Conservation (phyloP, 257 asterid species). For the Anisodus acutangulus region DNA sequence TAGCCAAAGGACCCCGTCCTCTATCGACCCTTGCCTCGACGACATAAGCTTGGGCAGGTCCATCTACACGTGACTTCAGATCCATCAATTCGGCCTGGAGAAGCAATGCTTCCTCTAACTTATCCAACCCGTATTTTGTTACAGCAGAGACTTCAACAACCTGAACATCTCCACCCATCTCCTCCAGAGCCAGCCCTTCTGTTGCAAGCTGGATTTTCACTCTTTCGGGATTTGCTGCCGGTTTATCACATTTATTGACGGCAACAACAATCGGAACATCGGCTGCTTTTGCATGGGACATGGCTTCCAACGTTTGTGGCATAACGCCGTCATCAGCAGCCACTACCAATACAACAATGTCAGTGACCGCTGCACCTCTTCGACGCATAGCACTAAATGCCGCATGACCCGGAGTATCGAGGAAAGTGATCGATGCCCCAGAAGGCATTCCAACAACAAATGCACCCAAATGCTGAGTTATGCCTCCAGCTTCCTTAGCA, state of each 20-base stretch:
- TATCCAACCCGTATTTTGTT: conserved; percentile 70
- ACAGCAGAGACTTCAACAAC: conserved; percentile 94
- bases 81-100: conserved; percentile 96
- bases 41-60: conserved; percentile 97
- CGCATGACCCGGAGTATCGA: conserved; percentile 99
- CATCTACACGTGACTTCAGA: conserved; percentile 81
- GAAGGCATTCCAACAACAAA: conserved; percentile 95
- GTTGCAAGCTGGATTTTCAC: conserved; percentile 82
- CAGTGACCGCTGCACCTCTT: conserved; percentile 96
- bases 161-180: conserved; percentile 96
- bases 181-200: conserved; percentile 85
- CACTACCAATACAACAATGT: conserved; percentile 90
- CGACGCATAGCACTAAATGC: conserved; percentile 99
- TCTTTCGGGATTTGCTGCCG: conserved; percentile 79
- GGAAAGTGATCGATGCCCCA: conserved; percentile 87
- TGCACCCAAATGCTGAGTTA: conserved; percentile 96
- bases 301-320: conserved; percentile 99
- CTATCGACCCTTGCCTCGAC: conserved; percentile 96
- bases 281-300: conserved; percentile 86
- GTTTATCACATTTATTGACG: conserved; percentile 87
- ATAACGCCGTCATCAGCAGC: conserved; percentile 99
- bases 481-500: conserved; percentile 98
- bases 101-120: conserved; percentile 84
- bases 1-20: conserved; percentile 94
- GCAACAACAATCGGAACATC: conserved; percentile 88